phyloP scores from a whole-genome alignment of 2,329 filamentous ascomycete genomes.

The Nannizziopsis arthrosporioides region DNA sequence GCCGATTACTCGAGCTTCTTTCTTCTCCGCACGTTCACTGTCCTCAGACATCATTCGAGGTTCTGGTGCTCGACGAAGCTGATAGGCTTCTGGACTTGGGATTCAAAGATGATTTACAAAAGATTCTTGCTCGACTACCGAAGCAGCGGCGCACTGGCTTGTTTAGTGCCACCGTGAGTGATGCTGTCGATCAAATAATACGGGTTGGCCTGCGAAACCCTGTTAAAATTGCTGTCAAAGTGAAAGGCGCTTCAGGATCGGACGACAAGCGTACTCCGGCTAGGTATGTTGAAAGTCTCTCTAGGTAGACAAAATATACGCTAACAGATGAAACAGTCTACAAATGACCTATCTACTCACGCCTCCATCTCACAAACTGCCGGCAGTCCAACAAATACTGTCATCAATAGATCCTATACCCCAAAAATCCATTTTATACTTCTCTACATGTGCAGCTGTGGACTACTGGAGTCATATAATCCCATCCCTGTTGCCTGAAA shows the following conservation, averaged over 20 bases:
- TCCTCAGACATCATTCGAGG: conserved; percentile 78
- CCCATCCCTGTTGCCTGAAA: conserved; percentile 55
- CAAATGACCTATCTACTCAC: conserved; percentile 75
- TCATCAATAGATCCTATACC: conserved; percentile 58
- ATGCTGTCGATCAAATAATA: conserved; percentile 87
- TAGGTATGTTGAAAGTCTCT: conserved; percentile 32
- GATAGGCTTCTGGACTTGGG: conserved; percentile 86
- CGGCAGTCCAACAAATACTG: conserved; percentile 59
- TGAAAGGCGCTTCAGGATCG: conserved; percentile 61
- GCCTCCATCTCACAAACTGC: conserved; percentile 68
- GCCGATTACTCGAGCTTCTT: conserved; percentile 75
- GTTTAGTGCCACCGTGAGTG: conserved; percentile 91
- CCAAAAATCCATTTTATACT: conserved; percentile 77
- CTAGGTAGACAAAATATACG: not conserved
- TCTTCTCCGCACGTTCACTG: conserved; percentile 79
- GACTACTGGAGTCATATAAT: conserved; percentile 85
- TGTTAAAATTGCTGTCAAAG: conserved; percentile 86
- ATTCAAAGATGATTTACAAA: conserved; percentile 82
- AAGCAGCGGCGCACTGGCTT: conserved; percentile 89
- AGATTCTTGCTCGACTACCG: conserved; percentile 69
- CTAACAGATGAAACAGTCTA: conserved; percentile 40
- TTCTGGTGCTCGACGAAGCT: conserved; percentile 86
- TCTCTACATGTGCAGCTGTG: conserved; percentile 87
- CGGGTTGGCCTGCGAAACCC: conserved; percentile 86
- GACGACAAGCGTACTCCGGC: conserved; percentile 83